Percentiles rank a stretch among this genome's conserved stretches.
Evolutionary conservation across 805 yeast species (phyloP).

Genomic region (Komagataella mondaviorum): DNA sequence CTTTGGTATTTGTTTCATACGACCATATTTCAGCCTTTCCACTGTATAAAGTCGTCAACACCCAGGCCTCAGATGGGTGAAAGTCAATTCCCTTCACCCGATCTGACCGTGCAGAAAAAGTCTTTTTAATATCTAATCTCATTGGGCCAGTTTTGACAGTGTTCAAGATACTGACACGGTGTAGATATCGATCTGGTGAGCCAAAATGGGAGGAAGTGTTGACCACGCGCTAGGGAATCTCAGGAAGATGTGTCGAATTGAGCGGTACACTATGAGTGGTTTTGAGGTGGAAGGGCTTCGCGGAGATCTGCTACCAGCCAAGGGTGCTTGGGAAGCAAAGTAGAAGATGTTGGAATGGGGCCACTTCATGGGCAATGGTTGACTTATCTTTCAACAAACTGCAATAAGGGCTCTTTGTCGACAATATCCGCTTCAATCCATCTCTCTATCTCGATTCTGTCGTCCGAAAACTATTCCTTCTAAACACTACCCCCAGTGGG

Average conservation of each 20-base stretch:
- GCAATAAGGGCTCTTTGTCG: not conserved
- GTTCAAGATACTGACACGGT: not conserved
- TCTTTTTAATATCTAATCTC: conserved; percentile 36
- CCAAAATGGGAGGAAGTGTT: not conserved
- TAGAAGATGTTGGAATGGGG: too few relatives aligned
- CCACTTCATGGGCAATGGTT: too few relatives aligned
- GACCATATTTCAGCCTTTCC: conserved; percentile 93
- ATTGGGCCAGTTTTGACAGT: conserved; percentile 11
- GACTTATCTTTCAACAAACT: too few relatives aligned
- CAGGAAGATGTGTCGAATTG: not conserved
- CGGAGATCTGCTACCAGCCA: not conserved
- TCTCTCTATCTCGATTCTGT: not conserved
- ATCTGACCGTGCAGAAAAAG: conserved; percentile 59
- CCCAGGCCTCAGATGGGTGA: conserved; percentile 98
- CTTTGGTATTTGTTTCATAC: conserved; percentile 71
- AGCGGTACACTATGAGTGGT: not conserved
- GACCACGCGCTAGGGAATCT: not conserved
- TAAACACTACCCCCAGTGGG: not conserved
- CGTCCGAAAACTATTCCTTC: not conserved
- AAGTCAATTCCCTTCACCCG: conserved; percentile 96
- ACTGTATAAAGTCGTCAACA: conserved; percentile 77
- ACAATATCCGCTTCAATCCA: not conserved
- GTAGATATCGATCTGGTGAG: not conserved
- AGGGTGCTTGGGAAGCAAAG: not conserved
- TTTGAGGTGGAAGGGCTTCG: not conserved